phyloP scores from a whole-genome alignment of 768 basidiomycete species.

The Roridomyces roridus region DNA sequence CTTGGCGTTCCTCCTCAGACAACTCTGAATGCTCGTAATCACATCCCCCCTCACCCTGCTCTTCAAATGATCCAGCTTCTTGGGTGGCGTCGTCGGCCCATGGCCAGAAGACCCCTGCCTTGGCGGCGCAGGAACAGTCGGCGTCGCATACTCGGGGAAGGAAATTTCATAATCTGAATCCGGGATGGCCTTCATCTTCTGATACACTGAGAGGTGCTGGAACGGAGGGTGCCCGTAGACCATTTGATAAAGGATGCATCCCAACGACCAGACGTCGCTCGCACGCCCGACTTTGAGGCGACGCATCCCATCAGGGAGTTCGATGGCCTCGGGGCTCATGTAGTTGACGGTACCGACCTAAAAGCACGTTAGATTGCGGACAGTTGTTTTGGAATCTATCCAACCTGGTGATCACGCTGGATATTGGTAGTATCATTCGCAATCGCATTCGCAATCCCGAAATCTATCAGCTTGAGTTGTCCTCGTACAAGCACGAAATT shows the following conservation, averaged over 20 bases:
- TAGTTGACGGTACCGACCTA: slow-evolving; percentile 98
- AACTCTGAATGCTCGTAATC: slow-evolving; percentile 84
- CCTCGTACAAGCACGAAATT: slow-evolving; percentile 98
- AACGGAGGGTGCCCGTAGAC: slow-evolving; percentile 95
- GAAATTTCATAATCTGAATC: slow-evolving; percentile 77
- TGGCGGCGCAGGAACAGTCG: slow-evolving; percentile 49
- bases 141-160: slow-evolving; percentile 76
- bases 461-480: slow-evolving; percentile 96
- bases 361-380: slow-evolving; percentile 12
- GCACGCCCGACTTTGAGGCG: slow-evolving; percentile 94
- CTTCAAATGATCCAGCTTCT: slow-evolving; percentile 72
- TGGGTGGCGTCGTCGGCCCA: slow-evolving; percentile 46
- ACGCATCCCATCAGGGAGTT: slow-evolving; percentile 84
- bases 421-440: slow-evolving; percentile 99
- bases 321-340: slow-evolving; percentile 98
- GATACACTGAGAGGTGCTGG: slow-evolving; percentile 78
- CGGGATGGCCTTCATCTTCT: slow-evolving; percentile 95
- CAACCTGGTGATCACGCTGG: slow-evolving; percentile 91
- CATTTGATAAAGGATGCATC: slow-evolving; percentile 99
- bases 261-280: slow-evolving; percentile 97
- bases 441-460: slow-evolving; percentile 99
- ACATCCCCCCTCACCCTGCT: slow-evolving; percentile 75
- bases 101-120: slow-evolving; percentile 33
- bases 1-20: slow-evolving; percentile 80
- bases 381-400: slow-evolving; percentile 5